Percentiles rank a stretch among this genome's conserved stretches.
phyloP scores from a whole-genome alignment of 352 stramenopile species.

The Phytophthora foliorum region DNA sequence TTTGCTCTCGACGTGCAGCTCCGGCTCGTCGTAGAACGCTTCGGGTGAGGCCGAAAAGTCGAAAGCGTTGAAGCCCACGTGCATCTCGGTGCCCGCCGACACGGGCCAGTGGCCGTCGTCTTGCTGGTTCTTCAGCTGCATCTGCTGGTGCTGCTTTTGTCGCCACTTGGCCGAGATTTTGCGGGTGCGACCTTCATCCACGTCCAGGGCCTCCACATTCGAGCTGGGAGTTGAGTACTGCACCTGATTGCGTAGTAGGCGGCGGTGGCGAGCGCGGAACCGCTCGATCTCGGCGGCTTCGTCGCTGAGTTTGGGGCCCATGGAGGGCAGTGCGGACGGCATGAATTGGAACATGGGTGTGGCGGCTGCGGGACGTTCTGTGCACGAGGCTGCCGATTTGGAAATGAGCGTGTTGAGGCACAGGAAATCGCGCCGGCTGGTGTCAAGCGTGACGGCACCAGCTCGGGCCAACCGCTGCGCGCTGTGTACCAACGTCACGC shows the following conservation, averaged over 20 bases:
- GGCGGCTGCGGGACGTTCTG: background rate
- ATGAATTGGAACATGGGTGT: conserved; percentile 29
- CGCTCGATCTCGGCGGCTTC: conserved; percentile 47
- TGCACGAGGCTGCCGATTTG: background rate
- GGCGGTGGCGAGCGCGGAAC: conserved; percentile 48
- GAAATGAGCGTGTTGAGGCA: conserved; percentile 19
- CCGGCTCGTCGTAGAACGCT: conserved; percentile 31
- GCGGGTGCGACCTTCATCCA: conserved; percentile 41
- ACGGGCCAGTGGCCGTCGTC: conserved; percentile 29
- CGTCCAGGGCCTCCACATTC: conserved; percentile 17
- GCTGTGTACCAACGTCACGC: background rate
- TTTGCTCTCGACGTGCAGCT: background rate
- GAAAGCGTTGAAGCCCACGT: conserved; percentile 49
- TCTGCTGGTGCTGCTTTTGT: conserved; percentile 30
- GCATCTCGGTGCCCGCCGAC: conserved; percentile 32
- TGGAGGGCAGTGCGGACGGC: background rate
- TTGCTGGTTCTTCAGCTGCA: conserved; percentile 12
- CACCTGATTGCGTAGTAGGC: conserved; percentile 32
- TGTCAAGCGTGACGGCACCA: background rate
- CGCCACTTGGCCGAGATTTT: conserved; percentile 48
- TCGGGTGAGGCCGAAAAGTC: conserved; percentile 47
- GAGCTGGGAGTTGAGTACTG: background rate
- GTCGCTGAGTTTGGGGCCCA: background rate
- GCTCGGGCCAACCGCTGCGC: background rate
- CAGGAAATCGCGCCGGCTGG: background rate